These are phyloP conservation scores for Astraeus odoratus DNA, from an alignment of 768 basidiomycete species.

Conservation along the genomic window DNA sequence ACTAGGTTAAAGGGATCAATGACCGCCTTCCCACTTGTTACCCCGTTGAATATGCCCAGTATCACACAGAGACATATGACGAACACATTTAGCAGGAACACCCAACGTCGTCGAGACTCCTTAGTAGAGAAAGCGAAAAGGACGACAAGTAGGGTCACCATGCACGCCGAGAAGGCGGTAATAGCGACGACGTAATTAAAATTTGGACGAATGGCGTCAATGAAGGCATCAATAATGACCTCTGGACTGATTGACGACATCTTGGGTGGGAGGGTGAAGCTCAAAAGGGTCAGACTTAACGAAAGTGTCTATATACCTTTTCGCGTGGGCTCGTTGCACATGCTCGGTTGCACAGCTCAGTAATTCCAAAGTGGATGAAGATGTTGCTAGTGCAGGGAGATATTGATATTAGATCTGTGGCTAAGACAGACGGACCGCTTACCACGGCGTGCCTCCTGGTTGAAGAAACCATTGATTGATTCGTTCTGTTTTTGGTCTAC, in stretches of 20 bases:
- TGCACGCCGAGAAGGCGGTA: constrained; percentile 21
- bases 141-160: constrained; percentile 29
- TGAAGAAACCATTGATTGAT: too few species aligned
- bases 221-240: not conserved
- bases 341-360: not conserved
- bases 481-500: too few species aligned
- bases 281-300: too few species aligned
- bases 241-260: not conserved
- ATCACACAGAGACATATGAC: constrained; percentile 17
- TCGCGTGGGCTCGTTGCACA: too few species aligned
- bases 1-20: constrained; percentile 14
- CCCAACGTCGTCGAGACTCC: constrained; percentile 17
- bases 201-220: constrained; percentile 15
- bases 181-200: constrained; percentile 20
- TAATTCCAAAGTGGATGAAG: too few species aligned
- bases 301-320: too few species aligned
- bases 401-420: too few species aligned
- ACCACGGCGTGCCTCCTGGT: too few species aligned
- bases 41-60: constrained; percentile 20
- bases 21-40: constrained; percentile 1
- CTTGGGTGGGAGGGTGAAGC: not conserved
- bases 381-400: too few species aligned
- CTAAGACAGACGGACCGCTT: not conserved
- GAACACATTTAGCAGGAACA: constrained; percentile 30
- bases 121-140: constrained; percentile 29